Percentiles rank a stretch among this genome's conserved stretches.
Evolutionary conservation across 208 protist genomes (phyloP).

Genomic region (Trypanosomatidae sp.): DNA sequence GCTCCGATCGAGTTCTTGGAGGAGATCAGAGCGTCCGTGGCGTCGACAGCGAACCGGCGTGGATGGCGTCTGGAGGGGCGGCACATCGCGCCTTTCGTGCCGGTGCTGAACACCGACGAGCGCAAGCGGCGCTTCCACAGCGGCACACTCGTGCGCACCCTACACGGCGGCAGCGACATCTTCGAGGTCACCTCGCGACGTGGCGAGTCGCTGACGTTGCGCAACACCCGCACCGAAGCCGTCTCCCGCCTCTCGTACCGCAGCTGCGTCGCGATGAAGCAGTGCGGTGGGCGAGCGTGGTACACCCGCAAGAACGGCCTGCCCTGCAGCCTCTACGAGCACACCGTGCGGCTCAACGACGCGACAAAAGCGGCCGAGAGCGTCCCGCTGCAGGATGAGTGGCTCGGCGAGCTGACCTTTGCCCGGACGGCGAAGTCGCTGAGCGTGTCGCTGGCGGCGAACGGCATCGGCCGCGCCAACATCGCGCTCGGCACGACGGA

Average conservation of each 20-base stretch:
- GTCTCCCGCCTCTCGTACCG: constrained; percentile 25
- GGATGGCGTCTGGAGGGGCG: constrained; percentile 25
- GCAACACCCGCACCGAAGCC: constrained; percentile 22
- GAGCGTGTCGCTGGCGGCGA: constrained; percentile 11
- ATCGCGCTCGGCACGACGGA: constrained; percentile 20
- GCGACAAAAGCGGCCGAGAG: constrained; percentile 15
- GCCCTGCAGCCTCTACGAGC: constrained; percentile 79
- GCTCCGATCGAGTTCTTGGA: constrained; percentile 66
- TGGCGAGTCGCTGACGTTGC: constrained; percentile 26
- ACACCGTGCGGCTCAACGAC: constrained; percentile 66
- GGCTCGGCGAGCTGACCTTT: constrained; percentile 55
- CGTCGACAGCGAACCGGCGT: constrained; percentile 45
- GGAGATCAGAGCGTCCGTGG: constrained; percentile 69
- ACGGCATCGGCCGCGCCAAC: constrained; percentile 17
- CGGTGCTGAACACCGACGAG: constrained; percentile 50
- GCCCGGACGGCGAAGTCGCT: constrained; percentile 18
- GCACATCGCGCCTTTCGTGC: constrained; percentile 59
- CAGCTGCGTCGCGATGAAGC: constrained; percentile 81
- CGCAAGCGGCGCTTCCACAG: constrained; percentile 46
- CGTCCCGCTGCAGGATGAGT: constrained; percentile 68
- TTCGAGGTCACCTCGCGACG: constrained; percentile 28
- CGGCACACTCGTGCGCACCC: constrained; percentile 52
- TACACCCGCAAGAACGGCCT: constrained; percentile 63
- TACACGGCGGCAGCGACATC: constrained; percentile 12
- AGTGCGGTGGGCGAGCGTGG: constrained; percentile 73